Percentiles rank a stretch among this genome's conserved stretches.
Evolutionary conservation across 768 basidiomycete genomes (phyloP).

Genomic region (Polyporus arcularius): DNA sequence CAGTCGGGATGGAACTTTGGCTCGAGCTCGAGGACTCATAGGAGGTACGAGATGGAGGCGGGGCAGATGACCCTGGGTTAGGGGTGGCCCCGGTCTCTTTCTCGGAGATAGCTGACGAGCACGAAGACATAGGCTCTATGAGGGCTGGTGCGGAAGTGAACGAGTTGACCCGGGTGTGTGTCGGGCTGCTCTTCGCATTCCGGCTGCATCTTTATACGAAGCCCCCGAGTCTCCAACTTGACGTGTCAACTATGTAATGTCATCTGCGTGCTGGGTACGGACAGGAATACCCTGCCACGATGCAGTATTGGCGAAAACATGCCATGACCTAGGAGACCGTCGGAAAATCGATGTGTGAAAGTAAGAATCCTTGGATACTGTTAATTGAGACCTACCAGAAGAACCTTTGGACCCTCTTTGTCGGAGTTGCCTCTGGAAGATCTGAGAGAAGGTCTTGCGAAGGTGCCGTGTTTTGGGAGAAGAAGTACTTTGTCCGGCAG

Average conservation of each 20-base stretch:
- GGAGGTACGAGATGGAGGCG: conserved; percentile 4
- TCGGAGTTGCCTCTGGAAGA: conserved; percentile 25
- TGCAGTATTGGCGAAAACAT: conserved; percentile 16
- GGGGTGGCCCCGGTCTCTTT: conserved; percentile 1
- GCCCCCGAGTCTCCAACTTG: conserved; percentile 9
- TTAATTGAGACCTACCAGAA: conserved; percentile 19
- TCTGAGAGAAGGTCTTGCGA: conserved; percentile 17
- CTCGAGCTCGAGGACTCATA: conserved; percentile 12
- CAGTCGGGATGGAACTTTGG: conserved; percentile 8
- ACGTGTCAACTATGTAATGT: conserved; percentile 23
- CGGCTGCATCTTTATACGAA: conserved; percentile 14
- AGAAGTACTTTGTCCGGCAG: conserved; percentile 17
- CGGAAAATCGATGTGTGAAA: conserved; percentile 16
- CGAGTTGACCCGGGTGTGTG: conserved; percentile 2
- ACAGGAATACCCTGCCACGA: conserved; percentile 12
- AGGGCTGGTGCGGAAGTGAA: not conserved
- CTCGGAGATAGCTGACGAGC: conserved; percentile 5
- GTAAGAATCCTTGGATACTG: conserved; percentile 2
- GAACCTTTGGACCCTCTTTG: conserved; percentile 33
- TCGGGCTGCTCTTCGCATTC: conserved; percentile 1
- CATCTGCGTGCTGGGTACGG: conserved; percentile 15
- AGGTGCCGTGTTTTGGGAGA: conserved; percentile 10
- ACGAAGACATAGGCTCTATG: not conserved
- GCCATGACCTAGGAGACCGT: conserved; percentile 11
- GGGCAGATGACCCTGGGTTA: not conserved